phyloP scores from a whole-genome alignment of 345 rosid genomes.

The Xanthoceras sorbifolium region DNA sequence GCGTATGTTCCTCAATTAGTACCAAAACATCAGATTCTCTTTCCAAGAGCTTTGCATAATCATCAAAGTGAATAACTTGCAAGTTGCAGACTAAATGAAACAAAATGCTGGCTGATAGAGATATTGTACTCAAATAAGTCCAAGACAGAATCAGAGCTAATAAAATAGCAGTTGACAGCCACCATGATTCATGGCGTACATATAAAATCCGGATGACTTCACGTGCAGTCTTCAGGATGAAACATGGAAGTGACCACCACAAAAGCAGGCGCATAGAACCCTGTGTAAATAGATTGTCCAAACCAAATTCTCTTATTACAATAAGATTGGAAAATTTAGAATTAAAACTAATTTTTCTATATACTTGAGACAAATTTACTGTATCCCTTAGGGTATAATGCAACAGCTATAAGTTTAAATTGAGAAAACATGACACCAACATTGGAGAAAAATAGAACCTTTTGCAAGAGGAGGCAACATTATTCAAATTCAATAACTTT shows the following conservation, averaged over 20 bases:
- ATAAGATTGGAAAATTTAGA: not conserved
- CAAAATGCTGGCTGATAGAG: slow-evolving; percentile 71
- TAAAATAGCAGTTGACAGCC: slow-evolving; percentile 61
- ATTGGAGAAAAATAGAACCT: not conserved
- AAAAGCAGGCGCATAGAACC: slow-evolving; percentile 62
- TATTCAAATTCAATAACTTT: not conserved
- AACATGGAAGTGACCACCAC: slow-evolving; percentile 75
- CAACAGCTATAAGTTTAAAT: not conserved
- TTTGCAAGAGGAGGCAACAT: not conserved
- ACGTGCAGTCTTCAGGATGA: slow-evolving; percentile 59
- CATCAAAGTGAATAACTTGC: slow-evolving; percentile 90
- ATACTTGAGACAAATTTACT: not conserved
- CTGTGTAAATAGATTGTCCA: slow-evolving; percentile 36
- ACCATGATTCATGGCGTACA: slow-evolving; percentile 57
- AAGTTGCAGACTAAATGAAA: slow-evolving; percentile 89
- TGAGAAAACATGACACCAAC: not conserved
- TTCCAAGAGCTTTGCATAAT: slow-evolving; percentile 68
- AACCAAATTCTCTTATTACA: slow-evolving; percentile 13
- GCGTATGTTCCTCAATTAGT: slow-evolving; percentile 74
- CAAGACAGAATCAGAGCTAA: slow-evolving; percentile 65
- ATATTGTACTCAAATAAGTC: slow-evolving; percentile 68
- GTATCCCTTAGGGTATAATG: not conserved
- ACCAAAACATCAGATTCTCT: slow-evolving; percentile 63
- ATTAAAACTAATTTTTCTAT: not conserved
- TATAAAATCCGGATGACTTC: slow-evolving; percentile 59